Conservation (phyloP, 805 yeast genomes). For the Candida ipomoeae region DNA sequence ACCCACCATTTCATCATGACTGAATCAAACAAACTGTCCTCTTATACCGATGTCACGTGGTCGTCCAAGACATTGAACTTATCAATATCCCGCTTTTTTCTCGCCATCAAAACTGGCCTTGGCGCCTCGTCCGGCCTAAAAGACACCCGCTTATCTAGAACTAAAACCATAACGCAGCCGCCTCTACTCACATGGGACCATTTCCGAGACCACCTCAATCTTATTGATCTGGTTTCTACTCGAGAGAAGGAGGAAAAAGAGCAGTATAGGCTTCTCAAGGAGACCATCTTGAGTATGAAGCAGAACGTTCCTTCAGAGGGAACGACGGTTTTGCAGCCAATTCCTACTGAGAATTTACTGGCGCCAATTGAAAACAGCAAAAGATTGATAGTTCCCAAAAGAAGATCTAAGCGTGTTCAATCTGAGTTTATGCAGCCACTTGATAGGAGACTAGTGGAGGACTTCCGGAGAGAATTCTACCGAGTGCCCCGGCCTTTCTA, state of each 20-base stretch:
- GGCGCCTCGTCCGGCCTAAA: neutral
- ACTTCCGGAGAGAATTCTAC: neutral
- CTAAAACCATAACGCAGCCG: neutral
- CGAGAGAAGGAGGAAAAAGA: neutral
- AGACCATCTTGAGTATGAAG: neutral
- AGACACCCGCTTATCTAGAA: neutral
- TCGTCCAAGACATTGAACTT: neutral
- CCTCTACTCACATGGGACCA: constrained; percentile 6
- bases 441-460: neutral
- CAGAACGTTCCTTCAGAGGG: neutral
- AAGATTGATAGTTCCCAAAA: neutral
- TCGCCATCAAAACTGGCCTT: neutral
- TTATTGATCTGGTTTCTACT: neutral
- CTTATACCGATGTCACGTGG: constrained; percentile 1
- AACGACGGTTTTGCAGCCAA: neutral
- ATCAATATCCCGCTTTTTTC: constrained; percentile 1
- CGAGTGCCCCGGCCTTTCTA: constrained; percentile 1
- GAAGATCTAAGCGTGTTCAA: neutral
- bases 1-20: neutral
- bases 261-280: neutral
- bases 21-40: neutral
- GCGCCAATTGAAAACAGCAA: neutral
- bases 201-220: neutral
- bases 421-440: neutral
- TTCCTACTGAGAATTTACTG: neutral